Base-by-base conservation (phyloP, 1,284 basidiomycete genomes). In the Cryptococcus sp. region DNA sequence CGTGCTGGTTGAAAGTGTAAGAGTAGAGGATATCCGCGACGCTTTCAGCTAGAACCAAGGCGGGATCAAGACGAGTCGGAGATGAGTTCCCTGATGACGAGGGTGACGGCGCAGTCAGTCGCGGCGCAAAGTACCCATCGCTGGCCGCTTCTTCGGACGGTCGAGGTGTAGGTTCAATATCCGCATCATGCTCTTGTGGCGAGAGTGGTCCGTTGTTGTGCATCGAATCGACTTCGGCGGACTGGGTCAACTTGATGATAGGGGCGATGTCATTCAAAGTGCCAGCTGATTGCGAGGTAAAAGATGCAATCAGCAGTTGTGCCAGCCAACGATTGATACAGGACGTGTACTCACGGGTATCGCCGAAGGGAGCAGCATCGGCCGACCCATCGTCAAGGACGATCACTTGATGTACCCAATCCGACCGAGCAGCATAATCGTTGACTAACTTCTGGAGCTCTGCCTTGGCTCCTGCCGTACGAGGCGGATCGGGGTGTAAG, bases 321-420 rank as follows among this genome's bases (percentile, higher is more conserved):
- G 26, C 5, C 10, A 4, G 26, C 26, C 26, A 29, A 5, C 10
- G 4, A 29, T 5, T 47, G 37, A 49, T 13, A 19, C 10, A 16
- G 10, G 15, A 38, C 26, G 5, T 26, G 16, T 15, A 34, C 46
- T 53, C 34, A 52, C 23, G 5, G 8, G 29, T 10, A 5, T 34
- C 29, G 8, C 29, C 8, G 8, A 34, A 2, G 8, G 29, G 8
- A 10, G 29, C 29, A 34, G 29, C 22, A n/a, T 11, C 20, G 15
- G 17, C 25, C 52, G 46, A 22, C 29, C 50, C 57, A 1, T 16
- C 17, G 6, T 57, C 56, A 1, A 73, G 54, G 7, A 54, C 46
- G 7, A 71, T 39, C 1, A 67, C 65, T 20, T 66, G 54, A 44
- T 73, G 72, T 7, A 72, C 47, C 65, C 65, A 66, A 23, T 62